These are phyloP conservation scores for Hypseocharis bilobata DNA, from an alignment of 441 rosid species.

Conservation along the genomic window DNA sequence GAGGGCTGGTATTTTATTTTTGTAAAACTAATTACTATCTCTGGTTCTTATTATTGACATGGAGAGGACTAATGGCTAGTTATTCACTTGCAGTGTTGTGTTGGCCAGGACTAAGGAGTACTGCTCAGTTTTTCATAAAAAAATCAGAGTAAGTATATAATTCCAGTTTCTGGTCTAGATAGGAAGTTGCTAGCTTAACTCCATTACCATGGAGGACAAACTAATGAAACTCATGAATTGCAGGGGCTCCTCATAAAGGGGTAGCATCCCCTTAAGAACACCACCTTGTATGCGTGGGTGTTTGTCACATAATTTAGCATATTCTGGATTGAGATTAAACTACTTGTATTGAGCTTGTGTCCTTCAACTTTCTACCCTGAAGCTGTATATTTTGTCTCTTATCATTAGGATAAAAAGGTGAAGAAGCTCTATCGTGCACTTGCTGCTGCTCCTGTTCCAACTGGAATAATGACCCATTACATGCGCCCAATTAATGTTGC, in stretches of 20 bases:
- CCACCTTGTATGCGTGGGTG: too few relatives aligned
- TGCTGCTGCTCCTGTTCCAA: slow-evolving; percentile 57
- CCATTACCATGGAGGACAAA: background rate
- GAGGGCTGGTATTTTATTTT: slow-evolving; percentile 67
- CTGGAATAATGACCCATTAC: slow-evolving; percentile 65
- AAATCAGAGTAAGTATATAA: slow-evolving; percentile 50
- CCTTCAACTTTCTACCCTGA: slow-evolving; percentile 1
- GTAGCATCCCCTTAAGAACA: too few relatives aligned
- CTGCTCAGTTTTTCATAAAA: slow-evolving; percentile 63
- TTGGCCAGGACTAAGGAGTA: slow-evolving; percentile 66
- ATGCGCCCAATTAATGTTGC: slow-evolving; percentile 75
- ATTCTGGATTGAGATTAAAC: background rate
- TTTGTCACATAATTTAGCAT: background rate
- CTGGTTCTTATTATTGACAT: slow-evolving; percentile 12
- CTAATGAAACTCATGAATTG: background rate
- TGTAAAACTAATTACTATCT: background rate
- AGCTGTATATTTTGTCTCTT: background rate
- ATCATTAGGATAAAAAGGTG: slow-evolving; percentile 53
- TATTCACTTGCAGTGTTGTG: slow-evolving; percentile 53
- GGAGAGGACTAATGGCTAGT: slow-evolving; percentile 12
- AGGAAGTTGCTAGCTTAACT: background rate
- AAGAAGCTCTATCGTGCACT: slow-evolving; percentile 81
- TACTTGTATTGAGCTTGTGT: background rate
- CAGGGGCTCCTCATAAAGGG: too few relatives aligned
- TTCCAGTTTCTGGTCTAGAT: background rate